Base-by-base conservation (phyloP, 208 protist genomes). In the Jaenimonas drosophilae region DNA sequence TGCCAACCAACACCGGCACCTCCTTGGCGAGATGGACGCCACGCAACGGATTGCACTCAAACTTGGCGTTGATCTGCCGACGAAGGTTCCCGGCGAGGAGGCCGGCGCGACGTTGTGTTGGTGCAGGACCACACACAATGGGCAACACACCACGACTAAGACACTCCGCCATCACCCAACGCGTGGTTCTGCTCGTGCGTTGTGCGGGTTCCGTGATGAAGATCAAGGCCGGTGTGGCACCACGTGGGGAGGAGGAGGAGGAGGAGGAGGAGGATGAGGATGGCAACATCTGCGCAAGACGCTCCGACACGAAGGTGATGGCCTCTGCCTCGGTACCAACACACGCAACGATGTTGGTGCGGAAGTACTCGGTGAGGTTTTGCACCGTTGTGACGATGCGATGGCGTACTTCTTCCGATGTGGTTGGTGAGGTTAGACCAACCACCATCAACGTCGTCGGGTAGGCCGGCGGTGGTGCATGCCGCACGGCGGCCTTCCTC, bases 131-230 rank as follows among this genome's bases (percentile, higher is more conserved):
- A 2, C 88, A 26, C 43, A 71, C 52, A 0, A 90, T 3, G 0
- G 64, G 56, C 14, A 90, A 62, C 24, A 87, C 68, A 19, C 85
- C 85, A 34, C 81, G 77, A 30, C 70, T 75, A 33, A 94, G 66
- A 39, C 77, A 88, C 54, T 94, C 80, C 34, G 76, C 85, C 26
- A 64, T 52, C 6, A 88, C 34, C 85, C 85, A 90, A 16, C 85
- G 73, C 26, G 70, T 65, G 2, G 72, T 68, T 9, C 78, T 74
- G 2, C 73, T 72, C 28, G 76, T 59, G 16, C 65, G 45, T n/a
- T n/a, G n/a, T n/a, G n/a, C n/a, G 30, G 78, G 67, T 1, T 33
- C 41, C 16, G 85, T 78, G 54, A 94, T 47, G 36, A 88, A 49
- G 19, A 94, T 49, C 29, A 86, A 27, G 12, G 11, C 5, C 6